A percentile compares a stretch with the other conserved stretches of the same genome.
Evolutionary conservation across 2,329 filamentous ascomycete species (phyloP).

Genomic region (Aspergillus nomiae): DNA sequence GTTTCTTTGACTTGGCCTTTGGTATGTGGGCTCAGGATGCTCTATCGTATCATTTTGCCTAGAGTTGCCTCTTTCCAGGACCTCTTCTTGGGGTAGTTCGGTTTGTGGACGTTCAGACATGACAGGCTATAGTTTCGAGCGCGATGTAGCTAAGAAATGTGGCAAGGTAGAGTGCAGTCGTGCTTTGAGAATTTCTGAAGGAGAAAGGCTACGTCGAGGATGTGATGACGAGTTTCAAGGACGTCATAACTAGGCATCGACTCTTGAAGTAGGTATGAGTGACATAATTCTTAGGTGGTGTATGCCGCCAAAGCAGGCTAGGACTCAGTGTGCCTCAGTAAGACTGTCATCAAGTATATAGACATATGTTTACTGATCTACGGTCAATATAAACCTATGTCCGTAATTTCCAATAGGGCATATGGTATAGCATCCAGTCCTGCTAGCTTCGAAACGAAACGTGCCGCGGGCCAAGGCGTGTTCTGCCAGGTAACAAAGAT

Average conservation of each 20-base stretch:
- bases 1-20: neutral
- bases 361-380: neutral
- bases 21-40: neutral
- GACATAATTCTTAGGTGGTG: neutral
- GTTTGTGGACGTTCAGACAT: neutral
- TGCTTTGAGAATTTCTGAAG: neutral
- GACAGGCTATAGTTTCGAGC: neutral
- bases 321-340: neutral
- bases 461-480: accelerated
- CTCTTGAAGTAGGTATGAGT: neutral
- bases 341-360: too few relatives aligned
- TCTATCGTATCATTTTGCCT: neutral
- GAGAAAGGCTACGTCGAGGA: neutral
- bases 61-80: neutral
- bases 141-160: neutral
- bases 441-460: neutral
- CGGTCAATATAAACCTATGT: neutral
- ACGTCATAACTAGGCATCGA: neutral
- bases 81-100: neutral
- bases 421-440: neutral
- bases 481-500: too few relatives aligned
- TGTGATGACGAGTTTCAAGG: neutral
- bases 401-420: neutral
- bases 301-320: neutral
- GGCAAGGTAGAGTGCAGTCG: too few relatives aligned